Conservation (phyloP, 73 alveolate genomes). For the Paramecium caudatum region DNA sequence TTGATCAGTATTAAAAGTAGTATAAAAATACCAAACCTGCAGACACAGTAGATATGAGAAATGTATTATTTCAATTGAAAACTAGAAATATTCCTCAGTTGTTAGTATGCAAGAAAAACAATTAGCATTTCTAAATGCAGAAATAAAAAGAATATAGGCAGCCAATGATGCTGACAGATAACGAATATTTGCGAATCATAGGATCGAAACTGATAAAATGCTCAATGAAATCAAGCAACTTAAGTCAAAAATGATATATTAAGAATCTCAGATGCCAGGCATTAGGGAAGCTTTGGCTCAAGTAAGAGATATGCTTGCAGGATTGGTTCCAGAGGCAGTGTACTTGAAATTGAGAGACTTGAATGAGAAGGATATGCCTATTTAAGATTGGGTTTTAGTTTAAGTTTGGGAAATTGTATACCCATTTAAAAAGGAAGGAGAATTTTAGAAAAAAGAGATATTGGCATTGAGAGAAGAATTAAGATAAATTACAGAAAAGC, state of each 20-base stretch:
- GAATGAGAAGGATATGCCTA: conserved; percentile 77
- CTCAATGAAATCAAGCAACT: conserved; percentile 71
- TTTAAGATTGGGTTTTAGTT: conserved; percentile 78
- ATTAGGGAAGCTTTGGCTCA: conserved; percentile 75
- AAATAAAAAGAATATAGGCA: conserved; percentile 54
- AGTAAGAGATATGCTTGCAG: conserved; percentile 77
- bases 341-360: conserved; percentile 71
- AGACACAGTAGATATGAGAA: conserved; percentile 18
- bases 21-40: not conserved
- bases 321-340: conserved; percentile 75
- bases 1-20: not conserved
- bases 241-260: conserved; percentile 44
- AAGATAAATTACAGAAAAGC: conserved; percentile 70
- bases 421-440: conserved; percentile 77
- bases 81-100: conserved; percentile 69
- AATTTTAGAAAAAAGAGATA: conserved; percentile 76
- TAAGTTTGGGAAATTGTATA: conserved; percentile 79
- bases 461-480: conserved; percentile 74
- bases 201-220: conserved; percentile 70
- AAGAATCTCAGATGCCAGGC: conserved; percentile 68
- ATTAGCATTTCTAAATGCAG: conserved; percentile 67
- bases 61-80: conserved; percentile 2
- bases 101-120: conserved; percentile 70
- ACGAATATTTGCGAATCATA: conserved; percentile 51
- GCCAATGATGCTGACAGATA: conserved; percentile 67